These are phyloP conservation scores for Ophiognomonia clavigignenti-juglandacearum DNA, from an alignment of 2,329 filamentous ascomycete species.

Conservation along the genomic window DNA sequence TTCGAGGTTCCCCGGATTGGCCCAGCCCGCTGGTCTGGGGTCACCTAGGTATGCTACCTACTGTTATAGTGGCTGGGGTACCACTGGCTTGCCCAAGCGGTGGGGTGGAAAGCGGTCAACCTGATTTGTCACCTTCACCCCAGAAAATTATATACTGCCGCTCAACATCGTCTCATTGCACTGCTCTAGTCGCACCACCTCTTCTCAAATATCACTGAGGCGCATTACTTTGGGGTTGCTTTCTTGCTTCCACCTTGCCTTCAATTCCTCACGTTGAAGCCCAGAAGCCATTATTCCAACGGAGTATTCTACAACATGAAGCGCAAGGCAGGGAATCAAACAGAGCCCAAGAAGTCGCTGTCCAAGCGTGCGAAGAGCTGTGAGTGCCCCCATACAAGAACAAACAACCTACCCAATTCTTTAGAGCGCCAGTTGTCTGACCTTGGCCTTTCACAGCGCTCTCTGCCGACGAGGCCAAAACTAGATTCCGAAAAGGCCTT, in stretches of 20 bases:
- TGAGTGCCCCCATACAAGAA: slow-evolving; percentile 23
- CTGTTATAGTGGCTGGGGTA: no score
- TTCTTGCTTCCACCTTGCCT: neutral
- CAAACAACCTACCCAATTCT: no score
- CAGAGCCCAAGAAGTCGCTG: slow-evolving; percentile 35
- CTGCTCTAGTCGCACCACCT: slow-evolving; percentile 12
- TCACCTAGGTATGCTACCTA: no score
- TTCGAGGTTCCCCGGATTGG: no score
- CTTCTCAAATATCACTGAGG: no score
- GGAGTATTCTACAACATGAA: slow-evolving; percentile 46
- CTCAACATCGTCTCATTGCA: slow-evolving; percentile 12
- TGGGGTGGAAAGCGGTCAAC: neutral
- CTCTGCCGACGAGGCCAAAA: slow-evolving; percentile 43
- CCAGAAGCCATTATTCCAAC: no score
- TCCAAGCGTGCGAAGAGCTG: slow-evolving; percentile 52
- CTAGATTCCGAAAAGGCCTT: slow-evolving; percentile 61
- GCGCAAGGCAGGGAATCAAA: slow-evolving; percentile 51
- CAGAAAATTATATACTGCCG: slow-evolving; percentile 12
- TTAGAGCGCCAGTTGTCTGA: slow-evolving; percentile 6
- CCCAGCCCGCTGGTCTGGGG: no score
- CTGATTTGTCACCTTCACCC: neutral
- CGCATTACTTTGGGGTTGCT: neutral
- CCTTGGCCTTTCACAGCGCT: slow-evolving; percentile 32
- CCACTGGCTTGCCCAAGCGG: neutral
- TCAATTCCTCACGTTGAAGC: no score